Evolutionary conservation across 1,284 basidiomycete genomes (phyloP).

Genomic region (Peniophora sp.): DNA sequence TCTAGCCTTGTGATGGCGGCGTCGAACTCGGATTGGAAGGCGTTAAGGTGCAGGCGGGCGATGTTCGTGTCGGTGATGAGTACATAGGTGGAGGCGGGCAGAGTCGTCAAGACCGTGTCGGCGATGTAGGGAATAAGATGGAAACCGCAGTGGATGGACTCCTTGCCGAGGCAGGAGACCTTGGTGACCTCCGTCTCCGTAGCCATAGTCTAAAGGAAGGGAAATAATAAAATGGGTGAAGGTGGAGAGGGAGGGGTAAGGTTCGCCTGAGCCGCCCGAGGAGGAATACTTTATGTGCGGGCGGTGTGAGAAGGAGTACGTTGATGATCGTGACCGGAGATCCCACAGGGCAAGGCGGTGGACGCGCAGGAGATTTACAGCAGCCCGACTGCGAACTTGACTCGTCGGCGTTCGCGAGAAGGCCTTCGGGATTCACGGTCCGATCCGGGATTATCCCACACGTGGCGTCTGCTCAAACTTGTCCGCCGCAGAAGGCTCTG

Average conservation of each 20-base stretch:
- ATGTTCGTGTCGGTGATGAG: constrained; percentile 92
- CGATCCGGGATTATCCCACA: no score
- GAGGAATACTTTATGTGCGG: no score
- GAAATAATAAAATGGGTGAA: neutral
- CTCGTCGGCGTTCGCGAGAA: no score
- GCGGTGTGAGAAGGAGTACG: no score
- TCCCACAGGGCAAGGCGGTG: no score
- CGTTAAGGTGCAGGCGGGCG: constrained; percentile 66
- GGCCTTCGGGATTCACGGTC: no score
- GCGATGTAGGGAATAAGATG: constrained; percentile 85
- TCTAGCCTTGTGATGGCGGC: constrained; percentile 27
- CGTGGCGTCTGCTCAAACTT: no score
- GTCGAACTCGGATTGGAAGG: constrained; percentile 66
- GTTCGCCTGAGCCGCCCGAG: no score
- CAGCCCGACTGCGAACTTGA: no score
- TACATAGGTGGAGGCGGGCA: constrained; percentile 86
- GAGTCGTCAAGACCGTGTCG: constrained; percentile 63
- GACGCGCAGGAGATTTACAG: no score
- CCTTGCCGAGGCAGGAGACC: constrained; percentile 81
- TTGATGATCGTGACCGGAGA: no score
- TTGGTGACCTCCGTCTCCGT: constrained; percentile 39
- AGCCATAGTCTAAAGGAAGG: constrained; percentile 9
- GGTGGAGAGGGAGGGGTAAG: neutral
- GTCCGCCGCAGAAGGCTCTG: no score
- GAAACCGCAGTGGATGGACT: constrained; percentile 89